Evolutionary conservation across 768 basidiomycete genomes (phyloP).

Genomic region (Boletellus ananiceps): DNA sequence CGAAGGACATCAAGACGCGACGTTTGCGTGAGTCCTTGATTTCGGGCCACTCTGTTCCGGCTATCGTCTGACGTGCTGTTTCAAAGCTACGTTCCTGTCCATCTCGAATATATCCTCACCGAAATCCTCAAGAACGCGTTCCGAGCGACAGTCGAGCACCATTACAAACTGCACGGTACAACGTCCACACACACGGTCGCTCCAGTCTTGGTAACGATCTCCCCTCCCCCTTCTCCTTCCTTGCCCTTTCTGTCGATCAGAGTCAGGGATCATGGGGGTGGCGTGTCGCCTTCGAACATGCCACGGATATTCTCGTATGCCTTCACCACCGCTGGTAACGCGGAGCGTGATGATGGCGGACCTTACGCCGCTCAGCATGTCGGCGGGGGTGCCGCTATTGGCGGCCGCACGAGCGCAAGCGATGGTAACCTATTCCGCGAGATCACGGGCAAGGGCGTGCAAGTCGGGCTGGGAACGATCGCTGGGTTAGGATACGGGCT

Average conservation of each 20-base stretch:
- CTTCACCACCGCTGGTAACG: constrained; percentile 76
- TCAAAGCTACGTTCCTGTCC: constrained; percentile 77
- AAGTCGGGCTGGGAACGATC: constrained; percentile 82
- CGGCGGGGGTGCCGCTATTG: constrained; percentile 65
- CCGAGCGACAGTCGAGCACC: constrained; percentile 81
- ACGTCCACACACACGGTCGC: constrained; percentile 41
- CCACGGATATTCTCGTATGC: constrained; percentile 85
- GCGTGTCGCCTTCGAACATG: constrained; percentile 71
- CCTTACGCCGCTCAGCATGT: constrained; percentile 77
- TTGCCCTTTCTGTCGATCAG: constrained; percentile 64
- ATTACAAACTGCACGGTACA: constrained; percentile 41
- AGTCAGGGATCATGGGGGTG: constrained; percentile 83
- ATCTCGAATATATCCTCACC: constrained; percentile 87
- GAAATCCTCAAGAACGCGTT: constrained; percentile 91
- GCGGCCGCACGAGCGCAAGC: constrained; percentile 36
- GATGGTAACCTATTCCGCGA: constrained; percentile 65
- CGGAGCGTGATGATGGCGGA: constrained; percentile 49
- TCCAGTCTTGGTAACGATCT: constrained; percentile 68
- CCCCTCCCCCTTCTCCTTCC: constrained; percentile 42
- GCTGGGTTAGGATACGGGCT: constrained; percentile 86
- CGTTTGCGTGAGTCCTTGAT: constrained; percentile 63
- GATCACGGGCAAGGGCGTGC: constrained; percentile 71
- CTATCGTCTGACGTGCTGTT: constrained; percentile 8
- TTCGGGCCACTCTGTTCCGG: neutral
- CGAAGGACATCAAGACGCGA: constrained; percentile 65